A percentile compares a stretch with the other conserved stretches of the same genome.
These are phyloP conservation scores for Beta vulgaris DNA, from an alignment of 148 eudicot genomes.

Conservation along the genomic window DNA sequence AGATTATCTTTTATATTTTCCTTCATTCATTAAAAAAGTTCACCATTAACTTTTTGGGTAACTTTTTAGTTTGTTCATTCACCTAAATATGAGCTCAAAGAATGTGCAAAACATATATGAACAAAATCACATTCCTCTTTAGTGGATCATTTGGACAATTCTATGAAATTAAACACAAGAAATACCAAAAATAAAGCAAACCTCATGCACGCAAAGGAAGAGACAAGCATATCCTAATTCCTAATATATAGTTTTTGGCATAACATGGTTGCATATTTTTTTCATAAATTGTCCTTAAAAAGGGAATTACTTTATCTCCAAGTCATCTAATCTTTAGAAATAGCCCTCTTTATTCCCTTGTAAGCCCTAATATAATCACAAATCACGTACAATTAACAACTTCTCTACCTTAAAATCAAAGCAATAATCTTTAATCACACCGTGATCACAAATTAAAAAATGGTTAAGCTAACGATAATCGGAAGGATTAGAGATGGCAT, in stretches of 20 bases:
- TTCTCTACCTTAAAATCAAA: not conserved
- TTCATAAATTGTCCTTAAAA: too few species aligned
- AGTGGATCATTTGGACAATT: not conserved
- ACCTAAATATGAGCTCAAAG: not conserved
- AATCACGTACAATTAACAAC: not conserved
- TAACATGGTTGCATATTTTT: too few species aligned
- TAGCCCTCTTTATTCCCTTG: not conserved
- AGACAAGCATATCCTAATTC: not conserved
- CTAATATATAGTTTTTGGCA: not conserved
- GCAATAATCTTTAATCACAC: not conserved
- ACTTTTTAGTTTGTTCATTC: not conserved
- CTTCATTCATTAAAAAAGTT: not conserved
- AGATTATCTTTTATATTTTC: not conserved
- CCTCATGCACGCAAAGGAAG: slow-evolving; percentile 11
- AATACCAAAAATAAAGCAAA: not conserved
- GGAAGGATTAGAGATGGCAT: slow-evolving; percentile 55
- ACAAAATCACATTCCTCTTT: not conserved
- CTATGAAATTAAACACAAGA: not conserved
- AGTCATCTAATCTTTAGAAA: slow-evolving; percentile 14
- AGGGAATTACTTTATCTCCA: slow-evolving; percentile 23
- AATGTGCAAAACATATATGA: not conserved
- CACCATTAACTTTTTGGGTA: not conserved
- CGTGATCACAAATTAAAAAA: not conserved
- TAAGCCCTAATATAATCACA: not conserved
- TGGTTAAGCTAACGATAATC: slow-evolving; percentile 50